Base-by-base conservation (phyloP, 495 filamentous ascomycete genomes). In the Aspergillus kassunensis region DNA sequence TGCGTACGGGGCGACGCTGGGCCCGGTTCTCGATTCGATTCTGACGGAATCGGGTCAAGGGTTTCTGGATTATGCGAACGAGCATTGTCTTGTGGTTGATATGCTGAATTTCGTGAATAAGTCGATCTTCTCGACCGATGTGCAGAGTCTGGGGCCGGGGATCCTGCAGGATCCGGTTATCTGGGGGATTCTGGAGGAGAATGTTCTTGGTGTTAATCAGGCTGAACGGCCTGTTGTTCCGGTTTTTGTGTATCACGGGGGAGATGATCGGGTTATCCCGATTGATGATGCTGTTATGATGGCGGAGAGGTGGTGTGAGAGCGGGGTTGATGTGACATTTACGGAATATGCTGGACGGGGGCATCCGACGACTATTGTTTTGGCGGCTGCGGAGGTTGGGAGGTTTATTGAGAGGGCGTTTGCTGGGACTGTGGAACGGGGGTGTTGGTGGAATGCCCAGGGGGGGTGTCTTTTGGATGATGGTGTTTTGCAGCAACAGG, bases 181-280 rank as follows among this genome's bases (percentile, higher is more conserved):
- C 35, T 29, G 54, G 8, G 29, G 41, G 0, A 37, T 70, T 4
- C 25, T 70, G 13, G 30, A 34, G 8, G 23, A 65, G 20, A 67
- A 64, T 21, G 56, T 27, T 18, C 56, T 70, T 49, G 67, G 57
- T 12, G 55, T 45, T 6, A 56, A 65, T 6, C 25, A 51, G 27
- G 40, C 45, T 0, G 65, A 70, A 37, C 65, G 61, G 0, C 65
- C 67, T 3, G 64, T 60, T 0, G 65, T 60, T 1, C 68, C 68
- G 3, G 53, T 68, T 7, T 67, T 70, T 35, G 49, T 70, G 2
- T 71, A 71, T 35, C 67, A 71, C 41, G 63, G 61, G 8, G 53
- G 57, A 6, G 39, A 65, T 3, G 68, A 71, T 34, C 65, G 67
- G 34, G 49, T 67, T 40, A 71, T 69, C 20, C 68, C 67, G 0